phyloP scores from a whole-genome alignment of 2,329 filamentous ascomycete genomes.

The Elsinoe fawcettii region DNA sequence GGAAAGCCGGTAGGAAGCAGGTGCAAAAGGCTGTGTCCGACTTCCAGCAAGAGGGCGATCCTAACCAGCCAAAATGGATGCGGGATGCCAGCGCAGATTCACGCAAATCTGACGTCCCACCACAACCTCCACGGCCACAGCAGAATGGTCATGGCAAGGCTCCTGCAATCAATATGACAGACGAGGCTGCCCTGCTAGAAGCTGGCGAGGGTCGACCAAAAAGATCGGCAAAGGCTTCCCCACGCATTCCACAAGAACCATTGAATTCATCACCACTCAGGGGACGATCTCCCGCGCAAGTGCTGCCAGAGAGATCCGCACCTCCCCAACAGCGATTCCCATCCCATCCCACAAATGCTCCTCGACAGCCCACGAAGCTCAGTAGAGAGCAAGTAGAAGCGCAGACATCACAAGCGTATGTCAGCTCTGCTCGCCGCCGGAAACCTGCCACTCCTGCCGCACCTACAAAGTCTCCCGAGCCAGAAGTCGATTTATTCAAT shows the following conservation, averaged over 20 bases:
- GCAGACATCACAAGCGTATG: constrained; percentile 72
- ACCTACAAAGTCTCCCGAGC: constrained; percentile 21
- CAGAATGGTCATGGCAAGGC: background rate
- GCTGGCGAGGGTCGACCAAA: constrained; percentile 51
- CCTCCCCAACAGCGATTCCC: constrained; percentile 33
- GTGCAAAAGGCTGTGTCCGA: constrained; percentile 88
- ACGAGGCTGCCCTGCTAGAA: constrained; percentile 70
- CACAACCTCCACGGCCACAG: constrained; percentile 21
- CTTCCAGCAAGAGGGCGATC: constrained; percentile 66
- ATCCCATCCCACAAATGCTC: constrained; percentile 33
- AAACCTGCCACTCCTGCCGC: constrained; percentile 47
- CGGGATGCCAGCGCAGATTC: constrained; percentile 49
- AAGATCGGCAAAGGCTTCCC: constrained; percentile 24
- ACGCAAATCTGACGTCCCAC: constrained; percentile 25
- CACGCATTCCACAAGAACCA: constrained; percentile 17
- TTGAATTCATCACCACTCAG: constrained; percentile 15
- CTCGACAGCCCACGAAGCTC: constrained; percentile 50
- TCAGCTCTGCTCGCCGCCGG: constrained; percentile 77
- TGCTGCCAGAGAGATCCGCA: constrained; percentile 30
- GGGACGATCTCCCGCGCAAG: constrained; percentile 27
- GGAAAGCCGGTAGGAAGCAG: constrained; percentile 91
- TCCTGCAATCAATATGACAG: constrained; percentile 31
- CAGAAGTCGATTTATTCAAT: constrained; percentile 31
- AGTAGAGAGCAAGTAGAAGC: constrained; percentile 69
- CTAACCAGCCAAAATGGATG: constrained; percentile 93